Evolutionary conservation across 805 yeast genomes (phyloP).

Genomic region (Candida tammaniensis): DNA sequence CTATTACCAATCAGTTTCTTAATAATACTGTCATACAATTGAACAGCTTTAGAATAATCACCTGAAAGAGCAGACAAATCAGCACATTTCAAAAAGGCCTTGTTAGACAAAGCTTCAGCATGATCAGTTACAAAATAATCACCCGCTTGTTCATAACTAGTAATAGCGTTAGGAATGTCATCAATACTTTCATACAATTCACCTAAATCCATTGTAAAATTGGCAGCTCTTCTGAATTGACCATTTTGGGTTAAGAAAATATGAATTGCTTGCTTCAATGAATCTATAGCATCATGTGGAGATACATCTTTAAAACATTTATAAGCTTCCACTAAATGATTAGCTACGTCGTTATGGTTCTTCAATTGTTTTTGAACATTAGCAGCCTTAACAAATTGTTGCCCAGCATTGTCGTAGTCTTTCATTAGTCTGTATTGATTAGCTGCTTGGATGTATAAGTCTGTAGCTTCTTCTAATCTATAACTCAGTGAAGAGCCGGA

Average conservation of each 20-base stretch:
- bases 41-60: constrained; percentile 73
- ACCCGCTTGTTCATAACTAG: constrained; percentile 86
- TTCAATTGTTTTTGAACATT: constrained; percentile 70
- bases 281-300: constrained; percentile 73
- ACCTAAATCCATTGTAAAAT: constrained; percentile 87
- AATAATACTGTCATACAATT: constrained; percentile 74
- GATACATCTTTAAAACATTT: constrained; percentile 76
- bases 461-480: constrained; percentile 89
- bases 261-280: constrained; percentile 72
- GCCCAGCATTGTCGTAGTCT: constrained; percentile 73
- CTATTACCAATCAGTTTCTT: constrained; percentile 70
- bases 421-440: constrained; percentile 77
- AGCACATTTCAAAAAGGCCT: constrained; percentile 85
- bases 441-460: constrained; percentile 89
- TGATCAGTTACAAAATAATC: constrained; percentile 95
- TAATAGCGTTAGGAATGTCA: constrained; percentile 66
- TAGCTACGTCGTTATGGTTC: constrained; percentile 87
- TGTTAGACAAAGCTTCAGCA: constrained; percentile 85
- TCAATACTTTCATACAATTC: constrained; percentile 74
- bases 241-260: constrained; percentile 82
- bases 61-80: constrained; percentile 72
- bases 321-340: constrained; percentile 84
- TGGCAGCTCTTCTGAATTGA: constrained; percentile 95
- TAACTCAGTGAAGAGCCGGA: constrained; percentile 62
- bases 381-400: constrained; percentile 83